A percentile compares a stretch with the other conserved stretches of the same genome.
These are phyloP conservation scores for Piromyces sp. DNA, from an alignment of 192 early-diverging fungal genomes.

Conservation along the genomic window DNA sequence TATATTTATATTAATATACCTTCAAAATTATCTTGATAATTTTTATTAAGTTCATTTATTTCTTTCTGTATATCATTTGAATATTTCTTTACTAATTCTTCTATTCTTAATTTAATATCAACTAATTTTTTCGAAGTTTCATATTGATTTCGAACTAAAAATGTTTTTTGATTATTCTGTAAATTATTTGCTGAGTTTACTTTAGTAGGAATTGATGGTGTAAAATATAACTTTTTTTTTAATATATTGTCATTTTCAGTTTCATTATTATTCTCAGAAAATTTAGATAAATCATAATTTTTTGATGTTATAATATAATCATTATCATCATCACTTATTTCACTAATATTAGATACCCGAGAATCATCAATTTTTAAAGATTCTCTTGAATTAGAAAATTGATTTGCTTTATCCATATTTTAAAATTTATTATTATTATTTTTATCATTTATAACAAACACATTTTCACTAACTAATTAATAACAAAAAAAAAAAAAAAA, in stretches of 20 bases:
- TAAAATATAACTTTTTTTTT: background rate
- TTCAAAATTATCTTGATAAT: background rate
- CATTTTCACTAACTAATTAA: too few relatives aligned
- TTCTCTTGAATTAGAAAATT: background rate
- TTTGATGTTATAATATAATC: background rate
- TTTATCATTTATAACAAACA: background rate
- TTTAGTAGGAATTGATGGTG: background rate
- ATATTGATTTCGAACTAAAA: background rate
- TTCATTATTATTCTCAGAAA: background rate
- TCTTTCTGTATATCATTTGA: background rate
- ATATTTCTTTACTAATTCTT: background rate
- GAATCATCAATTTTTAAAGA: background rate
- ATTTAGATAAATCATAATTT: background rate
- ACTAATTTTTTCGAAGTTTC: background rate
- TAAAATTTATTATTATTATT: background rate
- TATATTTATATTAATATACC: too few relatives aligned
- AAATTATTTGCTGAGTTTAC: background rate
- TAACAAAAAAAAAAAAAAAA: too few relatives aligned
- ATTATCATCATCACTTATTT: background rate
- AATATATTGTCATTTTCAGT: background rate
- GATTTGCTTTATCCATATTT: background rate
- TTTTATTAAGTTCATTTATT: background rate
- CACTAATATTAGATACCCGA: background rate
- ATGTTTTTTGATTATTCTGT: background rate
- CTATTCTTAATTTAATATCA: background rate